Percentiles rank a stretch among this genome's conserved stretches.
These are phyloP conservation scores for Phytophthora meadii DNA, from an alignment of 352 stramenopile species.

Conservation along the genomic window DNA sequence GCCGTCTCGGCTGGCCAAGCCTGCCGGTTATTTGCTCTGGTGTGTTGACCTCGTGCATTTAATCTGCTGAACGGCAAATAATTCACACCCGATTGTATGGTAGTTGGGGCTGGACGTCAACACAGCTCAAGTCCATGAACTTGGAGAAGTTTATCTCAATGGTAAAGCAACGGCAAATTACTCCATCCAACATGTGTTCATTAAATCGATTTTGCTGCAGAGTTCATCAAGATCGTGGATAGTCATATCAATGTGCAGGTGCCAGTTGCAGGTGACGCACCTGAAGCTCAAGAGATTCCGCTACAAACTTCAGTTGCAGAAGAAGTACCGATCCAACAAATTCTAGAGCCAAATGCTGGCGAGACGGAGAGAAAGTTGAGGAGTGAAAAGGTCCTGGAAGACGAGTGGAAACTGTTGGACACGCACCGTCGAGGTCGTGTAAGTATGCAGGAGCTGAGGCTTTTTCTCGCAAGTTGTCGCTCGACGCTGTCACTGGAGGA, in stretches of 20 bases:
- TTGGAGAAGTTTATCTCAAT: constrained; percentile 71
- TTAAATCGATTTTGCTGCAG: constrained; percentile 18
- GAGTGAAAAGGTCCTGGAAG: constrained; percentile 44
- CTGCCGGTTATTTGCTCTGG: constrained; percentile 69
- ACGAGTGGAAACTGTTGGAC: constrained; percentile 70
- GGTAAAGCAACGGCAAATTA: constrained; percentile 25
- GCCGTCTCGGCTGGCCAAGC: constrained; percentile 64
- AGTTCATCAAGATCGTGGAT: constrained; percentile 81
- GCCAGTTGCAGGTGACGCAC: constrained; percentile 3
- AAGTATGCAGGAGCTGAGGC: constrained; percentile 45
- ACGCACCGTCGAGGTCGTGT: constrained; percentile 53
- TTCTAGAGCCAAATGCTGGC: constrained; percentile 17
- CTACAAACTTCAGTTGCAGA: not conserved
- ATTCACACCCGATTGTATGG: not conserved
- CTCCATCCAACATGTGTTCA: too few species aligned
- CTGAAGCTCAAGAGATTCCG: not conserved
- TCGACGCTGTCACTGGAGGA: constrained; percentile 49
- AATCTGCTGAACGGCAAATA: not conserved
- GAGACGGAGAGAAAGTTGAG: constrained; percentile 24
- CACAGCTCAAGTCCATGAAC: constrained; percentile 49
- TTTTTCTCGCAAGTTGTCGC: constrained; percentile 57
- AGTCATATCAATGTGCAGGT: constrained; percentile 43
- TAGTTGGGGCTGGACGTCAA: constrained; percentile 72
- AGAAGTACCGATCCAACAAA: constrained; percentile 1
- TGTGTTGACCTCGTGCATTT: constrained; percentile 16